Percentiles rank a stretch among this genome's conserved stretches.
phyloP scores from a whole-genome alignment of 1,139 yeast genomes.

The Schizosaccharomyces versatilis region DNA sequence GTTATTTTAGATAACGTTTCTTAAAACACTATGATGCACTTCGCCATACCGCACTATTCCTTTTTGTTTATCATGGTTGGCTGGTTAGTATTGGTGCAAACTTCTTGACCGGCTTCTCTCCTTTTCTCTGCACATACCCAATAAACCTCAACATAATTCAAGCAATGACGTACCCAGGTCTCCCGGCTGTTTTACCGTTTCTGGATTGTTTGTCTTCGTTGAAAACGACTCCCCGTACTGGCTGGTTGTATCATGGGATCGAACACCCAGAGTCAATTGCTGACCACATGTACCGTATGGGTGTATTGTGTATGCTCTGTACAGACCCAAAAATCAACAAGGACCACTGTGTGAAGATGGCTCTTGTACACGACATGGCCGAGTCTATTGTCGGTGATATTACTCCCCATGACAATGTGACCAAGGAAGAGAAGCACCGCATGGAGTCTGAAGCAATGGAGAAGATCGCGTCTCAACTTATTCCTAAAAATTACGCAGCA shows the following conservation, averaged over 20 bases:
- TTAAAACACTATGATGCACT: too few relatives aligned
- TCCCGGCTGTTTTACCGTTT: constrained; percentile 28
- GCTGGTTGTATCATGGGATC: constrained; percentile 70
- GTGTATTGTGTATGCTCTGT: constrained; percentile 47
- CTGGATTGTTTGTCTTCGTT: constrained; percentile 53
- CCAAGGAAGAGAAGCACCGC: constrained; percentile 52
- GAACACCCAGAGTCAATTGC: constrained; percentile 53
- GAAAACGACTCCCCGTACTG: constrained; percentile 71
- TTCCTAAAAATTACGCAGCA: constrained; percentile 37
- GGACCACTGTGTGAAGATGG: constrained; percentile 53
- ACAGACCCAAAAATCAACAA: constrained; percentile 27
- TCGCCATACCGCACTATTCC: too few relatives aligned
- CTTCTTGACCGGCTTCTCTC: too few relatives aligned
- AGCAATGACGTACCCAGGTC: too few relatives aligned
- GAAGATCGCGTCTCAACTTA: constrained; percentile 30
- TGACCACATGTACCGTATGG: constrained; percentile 96
- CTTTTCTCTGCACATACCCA: too few relatives aligned
- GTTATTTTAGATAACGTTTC: too few relatives aligned
- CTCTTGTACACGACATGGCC: constrained; percentile 83
- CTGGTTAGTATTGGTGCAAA: too few relatives aligned
- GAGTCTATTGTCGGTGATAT: constrained; percentile 88
- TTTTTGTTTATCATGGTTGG: too few relatives aligned
- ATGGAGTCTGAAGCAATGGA: constrained; percentile 58
- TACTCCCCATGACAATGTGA: constrained; percentile 61
- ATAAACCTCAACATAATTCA: too few relatives aligned